Conservation (phyloP, 768 basidiomycete genomes). For the Exsudoporus frostii region DNA sequence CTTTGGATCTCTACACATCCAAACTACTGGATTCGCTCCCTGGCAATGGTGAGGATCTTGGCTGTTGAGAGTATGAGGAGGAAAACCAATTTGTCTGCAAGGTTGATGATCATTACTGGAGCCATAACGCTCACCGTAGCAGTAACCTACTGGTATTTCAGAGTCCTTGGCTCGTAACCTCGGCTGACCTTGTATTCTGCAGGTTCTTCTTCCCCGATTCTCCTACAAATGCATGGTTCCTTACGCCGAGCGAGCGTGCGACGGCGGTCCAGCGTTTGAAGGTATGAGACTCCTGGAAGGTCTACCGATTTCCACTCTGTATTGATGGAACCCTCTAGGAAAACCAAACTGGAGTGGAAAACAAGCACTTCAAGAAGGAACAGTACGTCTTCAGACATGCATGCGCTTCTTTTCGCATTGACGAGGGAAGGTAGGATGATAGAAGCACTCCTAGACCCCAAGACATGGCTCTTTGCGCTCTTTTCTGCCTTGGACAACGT, state of each 20-base stretch:
- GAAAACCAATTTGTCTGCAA: conserved; percentile 2
- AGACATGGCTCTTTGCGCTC: conserved; percentile 75
- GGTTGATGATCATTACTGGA: conserved; percentile 74
- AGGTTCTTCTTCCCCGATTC: conserved; percentile 75
- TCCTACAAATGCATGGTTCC: conserved; percentile 72
- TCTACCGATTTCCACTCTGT: neutral
- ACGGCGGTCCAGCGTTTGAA: conserved; percentile 65
- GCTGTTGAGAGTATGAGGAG: neutral
- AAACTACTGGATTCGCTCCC: conserved; percentile 53
- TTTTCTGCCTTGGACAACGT: conserved; percentile 60
- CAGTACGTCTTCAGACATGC: conserved; percentile 48
- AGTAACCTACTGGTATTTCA: conserved; percentile 49
- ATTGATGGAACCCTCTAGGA: conserved; percentile 33
- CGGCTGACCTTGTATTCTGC: neutral
- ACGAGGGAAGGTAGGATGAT: conserved; percentile 45
- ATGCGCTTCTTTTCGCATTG: neutral
- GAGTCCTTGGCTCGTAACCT: neutral
- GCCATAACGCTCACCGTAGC: conserved; percentile 52
- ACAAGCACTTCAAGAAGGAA: conserved; percentile 75
- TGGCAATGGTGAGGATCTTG: conserved; percentile 60
- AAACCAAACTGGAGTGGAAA: conserved; percentile 81
- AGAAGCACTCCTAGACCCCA: conserved; percentile 65
- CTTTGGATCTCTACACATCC: conserved; percentile 64
- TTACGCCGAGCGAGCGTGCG: conserved; percentile 59
- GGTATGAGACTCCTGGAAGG: conserved; percentile 31